Conservation (phyloP, 2,329 filamentous ascomycete species). For the Boeremia lycopersici region DNA sequence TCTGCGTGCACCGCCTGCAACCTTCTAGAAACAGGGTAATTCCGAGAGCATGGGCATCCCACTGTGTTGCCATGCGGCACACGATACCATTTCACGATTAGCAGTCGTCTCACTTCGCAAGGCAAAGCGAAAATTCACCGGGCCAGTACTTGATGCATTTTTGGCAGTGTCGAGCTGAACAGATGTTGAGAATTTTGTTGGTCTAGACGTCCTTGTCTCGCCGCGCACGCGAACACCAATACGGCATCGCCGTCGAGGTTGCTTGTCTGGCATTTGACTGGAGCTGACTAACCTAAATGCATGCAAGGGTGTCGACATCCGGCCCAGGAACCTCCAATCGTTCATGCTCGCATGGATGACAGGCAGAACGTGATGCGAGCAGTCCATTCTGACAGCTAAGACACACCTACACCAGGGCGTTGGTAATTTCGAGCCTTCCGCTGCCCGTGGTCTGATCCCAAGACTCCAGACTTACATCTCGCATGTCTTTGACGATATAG, state of each 20-base stretch:
- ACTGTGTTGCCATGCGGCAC: constrained; percentile 44
- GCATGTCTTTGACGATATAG: constrained; percentile 82
- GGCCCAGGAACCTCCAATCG: background rate
- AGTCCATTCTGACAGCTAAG: constrained; percentile 12
- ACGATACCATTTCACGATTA: constrained; percentile 19
- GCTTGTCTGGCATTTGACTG: constrained; percentile 25
- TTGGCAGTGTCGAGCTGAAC: constrained; percentile 25
- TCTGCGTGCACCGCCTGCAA: constrained; percentile 38
- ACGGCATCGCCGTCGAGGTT: constrained; percentile 21
- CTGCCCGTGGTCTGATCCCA: constrained; percentile 61
- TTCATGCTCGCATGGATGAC: constrained; percentile 1
- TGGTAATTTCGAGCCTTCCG: constrained; percentile 70
- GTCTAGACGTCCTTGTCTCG: constrained; percentile 22
- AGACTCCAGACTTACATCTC: constrained; percentile 69
- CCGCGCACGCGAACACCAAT: constrained; percentile 25
- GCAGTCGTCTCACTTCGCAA: background rate
- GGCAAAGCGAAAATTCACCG: background rate
- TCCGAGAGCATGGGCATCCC: constrained; percentile 6
- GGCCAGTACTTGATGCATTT: background rate
- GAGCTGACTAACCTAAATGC: constrained; percentile 19
- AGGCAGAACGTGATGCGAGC: background rate
- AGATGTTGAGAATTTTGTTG: constrained; percentile 14
- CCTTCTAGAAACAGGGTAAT: constrained; percentile 36
- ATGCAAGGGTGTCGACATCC: constrained; percentile 8
- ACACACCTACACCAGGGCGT: constrained; percentile 57